These are phyloP conservation scores for Achlya hypogyna DNA, from an alignment of 352 stramenopile genomes.

Conservation along the genomic window DNA sequence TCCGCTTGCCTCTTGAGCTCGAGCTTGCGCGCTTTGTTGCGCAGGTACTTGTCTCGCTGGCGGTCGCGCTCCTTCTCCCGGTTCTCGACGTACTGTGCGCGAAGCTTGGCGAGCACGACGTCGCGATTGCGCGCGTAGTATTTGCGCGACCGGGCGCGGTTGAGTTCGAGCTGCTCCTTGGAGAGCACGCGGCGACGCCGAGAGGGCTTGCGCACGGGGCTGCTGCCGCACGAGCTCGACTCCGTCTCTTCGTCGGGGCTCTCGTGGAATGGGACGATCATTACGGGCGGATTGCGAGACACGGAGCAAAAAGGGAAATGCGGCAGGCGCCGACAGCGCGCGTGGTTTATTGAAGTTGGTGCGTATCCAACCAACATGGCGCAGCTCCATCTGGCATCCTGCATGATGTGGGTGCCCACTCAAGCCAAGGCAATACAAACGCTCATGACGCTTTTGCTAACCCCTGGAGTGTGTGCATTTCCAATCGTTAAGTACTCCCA, in stretches of 20 bases:
- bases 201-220: neutral
- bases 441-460: neutral
- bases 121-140: constrained; percentile 5
- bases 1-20: neutral
- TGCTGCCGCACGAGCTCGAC: neutral
- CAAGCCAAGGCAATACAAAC: no score
- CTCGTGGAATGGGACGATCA: neutral
- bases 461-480: neutral
- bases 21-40: constrained; percentile 6
- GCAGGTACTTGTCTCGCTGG: constrained; percentile 15
- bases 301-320: neutral
- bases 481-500: no score
- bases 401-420: neutral
- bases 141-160: constrained; percentile 4
- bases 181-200: constrained; percentile 8
- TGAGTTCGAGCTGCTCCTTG: constrained; percentile 4
- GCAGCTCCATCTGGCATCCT: neutral
- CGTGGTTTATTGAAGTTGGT: neutral
- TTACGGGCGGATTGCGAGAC: neutral
- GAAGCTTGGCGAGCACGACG: constrained; percentile 12
- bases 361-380: neutral
- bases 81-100: constrained; percentile 2
- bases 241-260: neutral
- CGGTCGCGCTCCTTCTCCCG: constrained; percentile 13
- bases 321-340: neutral